Evolutionary conservation across 2,329 filamentous ascomycete species (phyloP).

Genomic region (Neocatenulostroma microsporum): DNA sequence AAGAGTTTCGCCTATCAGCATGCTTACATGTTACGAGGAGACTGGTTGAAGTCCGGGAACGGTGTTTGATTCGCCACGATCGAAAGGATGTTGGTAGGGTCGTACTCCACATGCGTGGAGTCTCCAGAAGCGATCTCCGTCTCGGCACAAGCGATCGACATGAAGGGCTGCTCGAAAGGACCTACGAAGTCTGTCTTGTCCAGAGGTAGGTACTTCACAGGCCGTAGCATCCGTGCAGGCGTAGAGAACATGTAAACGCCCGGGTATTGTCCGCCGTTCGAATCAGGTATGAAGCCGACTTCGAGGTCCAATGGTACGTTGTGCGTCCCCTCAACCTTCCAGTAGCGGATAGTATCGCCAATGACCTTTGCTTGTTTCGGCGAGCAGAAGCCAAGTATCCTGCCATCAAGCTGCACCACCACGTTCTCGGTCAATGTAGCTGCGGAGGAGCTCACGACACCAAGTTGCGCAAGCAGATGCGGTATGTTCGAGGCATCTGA

Average conservation of each 20-base stretch:
- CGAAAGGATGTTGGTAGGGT: constrained; percentile 92
- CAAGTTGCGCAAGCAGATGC: constrained; percentile 66
- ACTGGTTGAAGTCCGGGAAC: constrained; percentile 98
- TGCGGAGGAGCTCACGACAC: constrained; percentile 66
- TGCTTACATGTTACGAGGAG: constrained; percentile 98
- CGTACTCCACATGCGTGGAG: constrained; percentile 87
- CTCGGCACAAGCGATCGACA: constrained; percentile 92
- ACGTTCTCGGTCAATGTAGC: constrained; percentile 77
- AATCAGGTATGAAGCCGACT: constrained; percentile 82
- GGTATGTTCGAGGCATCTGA: constrained; percentile 70
- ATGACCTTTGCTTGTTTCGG: constrained; percentile 75
- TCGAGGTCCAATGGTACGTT: constrained; percentile 76
- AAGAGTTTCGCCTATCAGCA: too few species aligned
- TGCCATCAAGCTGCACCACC: constrained; percentile 82
- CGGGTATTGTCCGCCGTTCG: constrained; percentile 87
- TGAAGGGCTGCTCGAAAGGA: constrained; percentile 92
- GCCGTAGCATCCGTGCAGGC: constrained; percentile 77
- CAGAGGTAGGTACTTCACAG: constrained; percentile 83
- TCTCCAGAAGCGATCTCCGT: constrained; percentile 79
- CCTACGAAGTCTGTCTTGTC: constrained; percentile 83
- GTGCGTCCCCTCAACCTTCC: constrained; percentile 86
- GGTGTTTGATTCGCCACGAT: constrained; percentile 98
- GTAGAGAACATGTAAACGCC: constrained; percentile 90
- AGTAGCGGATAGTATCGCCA: constrained; percentile 79
- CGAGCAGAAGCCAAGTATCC: constrained; percentile 81